Evolutionary conservation across 768 basidiomycete species (phyloP).

Genomic region (Russula emetica): DNA sequence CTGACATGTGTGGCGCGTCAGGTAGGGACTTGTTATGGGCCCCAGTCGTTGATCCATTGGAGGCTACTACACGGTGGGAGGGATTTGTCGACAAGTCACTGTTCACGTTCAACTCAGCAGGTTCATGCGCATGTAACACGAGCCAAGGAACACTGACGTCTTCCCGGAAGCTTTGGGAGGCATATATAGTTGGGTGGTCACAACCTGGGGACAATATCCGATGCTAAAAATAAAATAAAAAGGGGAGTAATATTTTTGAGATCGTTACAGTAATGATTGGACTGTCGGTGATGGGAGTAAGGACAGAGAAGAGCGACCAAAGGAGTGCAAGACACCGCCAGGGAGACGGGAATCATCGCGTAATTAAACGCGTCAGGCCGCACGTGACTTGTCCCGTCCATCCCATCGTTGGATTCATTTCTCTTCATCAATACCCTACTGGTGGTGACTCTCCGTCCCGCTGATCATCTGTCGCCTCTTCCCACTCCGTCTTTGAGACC

Average conservation of each 20-base stretch:
- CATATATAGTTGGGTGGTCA: conserved; percentile 5
- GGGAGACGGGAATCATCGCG: conserved; percentile 3
- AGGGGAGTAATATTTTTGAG: neutral
- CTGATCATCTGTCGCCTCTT: neutral
- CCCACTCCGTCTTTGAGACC: neutral
- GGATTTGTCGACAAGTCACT: conserved; percentile 14
- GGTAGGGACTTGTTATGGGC: conserved; percentile 17
- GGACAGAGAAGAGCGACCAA: neutral
- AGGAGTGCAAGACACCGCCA: neutral
- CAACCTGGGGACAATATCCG: neutral
- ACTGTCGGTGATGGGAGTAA: neutral
- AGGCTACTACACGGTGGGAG: neutral
- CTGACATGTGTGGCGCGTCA: conserved; percentile 25
- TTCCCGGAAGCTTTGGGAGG: conserved; percentile 1
- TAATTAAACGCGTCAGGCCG: conserved; percentile 10
- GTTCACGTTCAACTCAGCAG: conserved; percentile 1
- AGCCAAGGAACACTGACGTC: conserved; percentile 15
- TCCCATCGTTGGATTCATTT: neutral
- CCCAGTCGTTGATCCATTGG: neutral
- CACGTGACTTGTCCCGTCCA: conserved; percentile 12
- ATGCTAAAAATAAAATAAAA: neutral
- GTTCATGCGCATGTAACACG: neutral
- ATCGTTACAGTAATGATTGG: neutral
- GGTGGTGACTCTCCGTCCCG: neutral
- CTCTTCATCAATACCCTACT: neutral